These are phyloP conservation scores for Penicillium verrucosum DNA, from an alignment of 2,329 filamentous ascomycete genomes.

Conservation along the genomic window DNA sequence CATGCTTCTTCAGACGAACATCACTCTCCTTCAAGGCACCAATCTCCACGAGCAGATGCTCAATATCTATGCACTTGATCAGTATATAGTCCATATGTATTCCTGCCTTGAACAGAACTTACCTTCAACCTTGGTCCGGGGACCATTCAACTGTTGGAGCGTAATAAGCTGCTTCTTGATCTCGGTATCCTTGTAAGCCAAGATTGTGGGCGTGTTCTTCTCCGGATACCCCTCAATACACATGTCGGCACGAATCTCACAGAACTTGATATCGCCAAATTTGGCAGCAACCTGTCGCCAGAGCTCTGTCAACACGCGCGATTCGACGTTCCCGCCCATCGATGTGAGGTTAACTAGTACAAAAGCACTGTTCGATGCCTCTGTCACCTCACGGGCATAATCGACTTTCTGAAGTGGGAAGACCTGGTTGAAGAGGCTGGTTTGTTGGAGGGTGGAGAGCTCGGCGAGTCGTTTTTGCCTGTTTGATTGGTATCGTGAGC, in stretches of 20 bases:
- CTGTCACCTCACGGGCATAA: constrained; percentile 86
- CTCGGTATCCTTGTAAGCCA: constrained; percentile 89
- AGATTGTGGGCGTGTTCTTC: constrained; percentile 86
- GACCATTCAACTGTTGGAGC: constrained; percentile 71
- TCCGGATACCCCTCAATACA: constrained; percentile 98
- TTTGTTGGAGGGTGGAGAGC: constrained; percentile 69
- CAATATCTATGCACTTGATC: constrained; percentile 56
- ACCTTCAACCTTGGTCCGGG: constrained; percentile 62
- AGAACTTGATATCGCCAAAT: constrained; percentile 96
- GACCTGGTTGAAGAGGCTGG: constrained; percentile 80
- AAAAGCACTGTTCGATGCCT: constrained; percentile 69
- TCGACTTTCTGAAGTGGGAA: constrained; percentile 94
- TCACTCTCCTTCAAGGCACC: constrained; percentile 78
- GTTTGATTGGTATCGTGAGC: constrained; percentile 5
- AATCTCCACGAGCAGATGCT: constrained; percentile 75
- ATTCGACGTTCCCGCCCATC: constrained; percentile 77
- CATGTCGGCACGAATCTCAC: constrained; percentile 85
- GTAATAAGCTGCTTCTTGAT: constrained; percentile 93
- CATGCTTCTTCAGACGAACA: constrained; percentile 62
- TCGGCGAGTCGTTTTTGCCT: constrained; percentile 81
- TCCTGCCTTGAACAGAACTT: constrained; percentile 4
- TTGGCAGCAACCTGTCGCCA: constrained; percentile 81
- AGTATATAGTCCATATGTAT: not conserved
- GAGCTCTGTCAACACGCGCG: constrained; percentile 74
- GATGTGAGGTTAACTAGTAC: constrained; percentile 79